These are phyloP conservation scores for Trichoderma sp. DNA, from an alignment of 2,329 filamentous ascomycete species.

Conservation along the genomic window DNA sequence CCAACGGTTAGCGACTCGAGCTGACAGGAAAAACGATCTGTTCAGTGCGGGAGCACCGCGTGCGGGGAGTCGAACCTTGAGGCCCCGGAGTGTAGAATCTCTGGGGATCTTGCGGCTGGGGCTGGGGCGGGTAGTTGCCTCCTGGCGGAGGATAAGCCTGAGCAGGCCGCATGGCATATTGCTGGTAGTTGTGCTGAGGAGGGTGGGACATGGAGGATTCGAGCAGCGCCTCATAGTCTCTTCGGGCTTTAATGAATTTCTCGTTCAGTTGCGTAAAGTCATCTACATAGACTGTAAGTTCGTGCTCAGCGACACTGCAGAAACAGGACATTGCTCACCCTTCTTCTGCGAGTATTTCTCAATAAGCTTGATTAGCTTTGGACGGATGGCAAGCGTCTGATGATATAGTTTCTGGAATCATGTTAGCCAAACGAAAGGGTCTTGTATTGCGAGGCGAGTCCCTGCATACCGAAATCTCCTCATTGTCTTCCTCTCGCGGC, in stretches of 20 bases:
- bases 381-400: conserved; percentile 88
- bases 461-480: conserved; percentile 80
- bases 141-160: conserved; percentile 47
- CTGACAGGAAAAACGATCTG: background rate
- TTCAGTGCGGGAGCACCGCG: background rate
- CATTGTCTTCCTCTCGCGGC: conserved; percentile 85
- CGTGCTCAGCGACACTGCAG: too few relatives aligned
- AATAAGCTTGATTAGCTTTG: conserved; percentile 96
- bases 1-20: conserved; percentile 22
- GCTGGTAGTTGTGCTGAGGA: conserved; percentile 75
- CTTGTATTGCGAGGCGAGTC: background rate
- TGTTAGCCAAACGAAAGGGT: conserved; percentile 34
- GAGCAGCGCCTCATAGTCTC: conserved; percentile 94
- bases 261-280: conserved; percentile 98
- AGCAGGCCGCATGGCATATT: conserved; percentile 60
- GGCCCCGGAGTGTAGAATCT: conserved; percentile 63
- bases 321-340: conserved; percentile 54
- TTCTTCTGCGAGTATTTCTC: conserved; percentile 99
- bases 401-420: conserved; percentile 74
- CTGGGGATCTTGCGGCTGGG: conserved; percentile 60
- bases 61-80: conserved; percentile 19
- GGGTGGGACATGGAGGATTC: conserved; percentile 96
- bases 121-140: conserved; percentile 39
- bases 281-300: conserved; percentile 56
- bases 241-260: conserved; percentile 97